phyloP scores from a whole-genome alignment of 2,329 filamentous ascomycete species.

The Talaromyces albobiverticillius region DNA sequence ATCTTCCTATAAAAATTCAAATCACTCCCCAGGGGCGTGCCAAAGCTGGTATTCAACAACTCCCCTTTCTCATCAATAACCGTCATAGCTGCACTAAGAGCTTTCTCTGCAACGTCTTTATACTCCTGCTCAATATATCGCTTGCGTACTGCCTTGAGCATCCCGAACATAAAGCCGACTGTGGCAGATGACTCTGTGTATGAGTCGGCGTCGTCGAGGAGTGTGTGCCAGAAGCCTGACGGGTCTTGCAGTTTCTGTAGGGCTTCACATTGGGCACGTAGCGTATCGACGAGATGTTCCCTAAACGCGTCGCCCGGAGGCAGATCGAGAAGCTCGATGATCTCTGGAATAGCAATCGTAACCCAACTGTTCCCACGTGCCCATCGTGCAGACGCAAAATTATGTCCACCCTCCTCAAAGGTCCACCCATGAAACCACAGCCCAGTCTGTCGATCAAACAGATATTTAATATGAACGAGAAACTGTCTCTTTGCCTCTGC shows the following conservation, averaged over 20 bases:
- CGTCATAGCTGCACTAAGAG: conserved; percentile 63
- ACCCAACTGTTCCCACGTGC: conserved; percentile 62
- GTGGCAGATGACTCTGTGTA: conserved; percentile 76
- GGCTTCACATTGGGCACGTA: conserved; percentile 67
- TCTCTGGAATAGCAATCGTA: conserved; percentile 77
- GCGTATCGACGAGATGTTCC: conserved; percentile 47
- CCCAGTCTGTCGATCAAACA: conserved; percentile 68
- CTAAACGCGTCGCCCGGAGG: conserved; percentile 59
- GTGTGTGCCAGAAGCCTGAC: conserved; percentile 69
- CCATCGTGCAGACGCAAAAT: conserved; percentile 56
- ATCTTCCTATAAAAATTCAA: conserved; percentile 77
- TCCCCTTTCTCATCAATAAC: conserved; percentile 67
- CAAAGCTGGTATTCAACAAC: conserved; percentile 71
- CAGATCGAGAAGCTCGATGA: conserved; percentile 69
- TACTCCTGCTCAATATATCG: conserved; percentile 65
- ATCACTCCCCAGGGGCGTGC: conserved; percentile 70
- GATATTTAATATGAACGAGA: conserved; percentile 72
- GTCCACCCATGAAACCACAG: conserved; percentile 83
- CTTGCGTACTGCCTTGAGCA: conserved; percentile 70
- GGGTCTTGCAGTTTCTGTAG: conserved; percentile 58
- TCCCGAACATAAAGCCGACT: conserved; percentile 76
- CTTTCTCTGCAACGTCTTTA: conserved; percentile 60
- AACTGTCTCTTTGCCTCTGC: conserved; percentile 76
- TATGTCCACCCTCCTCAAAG: conserved; percentile 64
- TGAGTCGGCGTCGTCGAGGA: conserved; percentile 66